These are phyloP conservation scores for peach (Prunus persica) DNA, from an alignment of 306 rosid species.

Conservation along the genomic window DNA sequence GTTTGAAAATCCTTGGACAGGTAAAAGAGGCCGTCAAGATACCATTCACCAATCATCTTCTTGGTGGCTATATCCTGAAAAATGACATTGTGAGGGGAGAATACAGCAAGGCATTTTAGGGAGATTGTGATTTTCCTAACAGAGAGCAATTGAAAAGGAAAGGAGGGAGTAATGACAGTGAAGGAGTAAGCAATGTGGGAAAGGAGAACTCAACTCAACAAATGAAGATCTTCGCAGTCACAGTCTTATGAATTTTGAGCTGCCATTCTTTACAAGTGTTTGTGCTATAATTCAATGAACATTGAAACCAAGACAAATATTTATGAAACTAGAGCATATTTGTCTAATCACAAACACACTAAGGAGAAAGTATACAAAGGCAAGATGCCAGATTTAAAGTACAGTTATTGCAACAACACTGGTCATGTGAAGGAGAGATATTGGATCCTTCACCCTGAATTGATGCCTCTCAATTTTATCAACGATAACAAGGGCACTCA, in stretches of 20 bases:
- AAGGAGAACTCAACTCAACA: no score
- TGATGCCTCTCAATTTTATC: background rate
- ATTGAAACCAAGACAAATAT: no score
- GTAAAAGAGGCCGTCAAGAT: background rate
- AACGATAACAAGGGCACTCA: background rate
- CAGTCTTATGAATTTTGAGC: no score
- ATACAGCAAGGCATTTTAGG: background rate
- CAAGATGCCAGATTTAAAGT: background rate
- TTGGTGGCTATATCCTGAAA: background rate
- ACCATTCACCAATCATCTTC: background rate
- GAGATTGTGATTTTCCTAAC: background rate
- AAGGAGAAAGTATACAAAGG: background rate
- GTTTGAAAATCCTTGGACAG: no score
- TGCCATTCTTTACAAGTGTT: no score
- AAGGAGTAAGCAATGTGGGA: no score
- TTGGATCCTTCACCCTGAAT: background rate
- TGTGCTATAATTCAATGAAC: no score
- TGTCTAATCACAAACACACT: no score
- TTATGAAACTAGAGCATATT: no score
- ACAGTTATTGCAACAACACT: background rate
- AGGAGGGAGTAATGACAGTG: background rate
- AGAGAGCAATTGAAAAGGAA: background rate
- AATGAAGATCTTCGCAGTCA: no score
- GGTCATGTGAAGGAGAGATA: background rate
- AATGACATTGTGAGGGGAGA: background rate